A percentile compares a stretch with the other conserved stretches of the same genome.
Conservation (phyloP, 352 stramenopile species). For the Globisporangium radiosum region DNA sequence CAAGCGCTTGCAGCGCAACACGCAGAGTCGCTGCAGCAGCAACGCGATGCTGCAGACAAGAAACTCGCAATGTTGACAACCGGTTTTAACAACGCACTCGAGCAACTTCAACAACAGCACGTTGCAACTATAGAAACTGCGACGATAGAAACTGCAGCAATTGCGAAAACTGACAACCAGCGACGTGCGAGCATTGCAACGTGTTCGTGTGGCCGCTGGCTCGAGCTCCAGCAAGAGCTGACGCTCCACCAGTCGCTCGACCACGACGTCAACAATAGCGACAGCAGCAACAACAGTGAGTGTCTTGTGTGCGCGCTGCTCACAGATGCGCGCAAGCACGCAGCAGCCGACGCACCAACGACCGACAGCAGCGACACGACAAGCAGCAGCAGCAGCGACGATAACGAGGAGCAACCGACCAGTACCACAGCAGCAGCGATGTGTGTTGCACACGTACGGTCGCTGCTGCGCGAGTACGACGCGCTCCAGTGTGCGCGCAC, state of each 20-base stretch:
- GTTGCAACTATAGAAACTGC: too few species aligned
- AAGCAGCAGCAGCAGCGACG: neutral
- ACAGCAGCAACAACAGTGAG: neutral
- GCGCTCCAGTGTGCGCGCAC: conserved; percentile 2
- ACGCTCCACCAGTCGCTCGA: conserved; percentile 12
- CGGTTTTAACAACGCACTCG: conserved; percentile 21
- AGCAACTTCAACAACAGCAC: neutral
- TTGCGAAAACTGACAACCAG: too few species aligned
- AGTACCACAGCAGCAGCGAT: neutral
- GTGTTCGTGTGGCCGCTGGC: conserved; percentile 12
- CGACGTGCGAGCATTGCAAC: conserved; percentile 2
- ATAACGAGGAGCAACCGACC: neutral
- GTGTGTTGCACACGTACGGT: conserved; percentile 3
- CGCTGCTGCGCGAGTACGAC: conserved; percentile 9
- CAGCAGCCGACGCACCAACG: neutral
- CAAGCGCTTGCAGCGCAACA: conserved; percentile 20
- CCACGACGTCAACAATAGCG: neutral
- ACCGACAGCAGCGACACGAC: too few species aligned
- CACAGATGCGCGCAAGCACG: conserved; percentile 4
- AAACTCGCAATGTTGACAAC: conserved; percentile 51
- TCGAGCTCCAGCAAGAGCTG: conserved; percentile 13
- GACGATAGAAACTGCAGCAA: neutral
- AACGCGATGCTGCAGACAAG: conserved; percentile 27
- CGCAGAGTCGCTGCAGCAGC: conserved; percentile 11
- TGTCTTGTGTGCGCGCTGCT: conserved; percentile 11